phyloP scores from a whole-genome alignment of 192 early-diverging fungal genomes.

The Podila minutissima region DNA sequence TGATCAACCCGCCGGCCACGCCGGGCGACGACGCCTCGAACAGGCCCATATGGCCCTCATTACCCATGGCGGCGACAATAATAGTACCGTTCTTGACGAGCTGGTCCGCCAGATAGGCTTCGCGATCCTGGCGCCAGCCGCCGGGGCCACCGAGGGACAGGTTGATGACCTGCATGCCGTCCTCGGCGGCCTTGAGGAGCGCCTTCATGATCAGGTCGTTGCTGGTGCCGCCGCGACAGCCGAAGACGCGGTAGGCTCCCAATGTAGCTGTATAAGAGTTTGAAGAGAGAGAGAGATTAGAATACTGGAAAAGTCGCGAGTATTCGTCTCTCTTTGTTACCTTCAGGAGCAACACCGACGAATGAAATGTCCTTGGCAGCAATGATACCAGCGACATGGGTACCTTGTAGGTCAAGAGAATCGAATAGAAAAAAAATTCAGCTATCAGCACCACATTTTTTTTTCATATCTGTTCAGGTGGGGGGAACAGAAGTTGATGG shows the following conservation, averaged over 20 bases:
- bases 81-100: slow-evolving; percentile 55
- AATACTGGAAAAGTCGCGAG: no score
- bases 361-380: slow-evolving; percentile 74
- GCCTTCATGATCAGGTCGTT: slow-evolving; percentile 84
- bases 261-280: slow-evolving; percentile 59
- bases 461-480: no score
- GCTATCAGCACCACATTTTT: no score
- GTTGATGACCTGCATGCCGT: slow-evolving; percentile 86
- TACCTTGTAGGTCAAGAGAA: slow-evolving; percentile 30
- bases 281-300: background rate
- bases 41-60: slow-evolving; percentile 73
- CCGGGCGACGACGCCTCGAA: slow-evolving; percentile 69
- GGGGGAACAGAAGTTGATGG: no score
- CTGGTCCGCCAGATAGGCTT: slow-evolving; percentile 64
- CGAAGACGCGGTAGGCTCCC: slow-evolving; percentile 85
- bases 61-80: slow-evolving; percentile 72
- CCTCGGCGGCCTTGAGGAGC: slow-evolving; percentile 72
- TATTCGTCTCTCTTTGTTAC: slow-evolving; percentile 14
- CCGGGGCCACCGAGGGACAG: slow-evolving; percentile 80
- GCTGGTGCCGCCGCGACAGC: slow-evolving; percentile 73
- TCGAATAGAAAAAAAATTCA: no score
- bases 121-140: slow-evolving; percentile 69
- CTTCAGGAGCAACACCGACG: slow-evolving; percentile 85
- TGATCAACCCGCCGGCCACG: slow-evolving; percentile 61
- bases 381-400: slow-evolving; percentile 77